Conservation (phyloP, 164 flowering plant species). For the Magnolia kwangsiensis region DNA sequence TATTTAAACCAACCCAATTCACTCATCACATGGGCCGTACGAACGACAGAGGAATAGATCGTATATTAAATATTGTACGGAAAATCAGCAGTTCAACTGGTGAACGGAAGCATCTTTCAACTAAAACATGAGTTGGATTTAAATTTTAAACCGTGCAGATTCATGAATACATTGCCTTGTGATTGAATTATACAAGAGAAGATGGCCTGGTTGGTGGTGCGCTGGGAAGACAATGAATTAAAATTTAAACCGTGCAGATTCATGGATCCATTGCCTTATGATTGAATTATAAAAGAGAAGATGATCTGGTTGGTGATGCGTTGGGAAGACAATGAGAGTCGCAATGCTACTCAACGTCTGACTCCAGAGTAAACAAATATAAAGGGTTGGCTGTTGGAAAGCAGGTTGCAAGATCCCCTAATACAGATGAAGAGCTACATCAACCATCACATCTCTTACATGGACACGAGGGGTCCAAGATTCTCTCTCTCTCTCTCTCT, state of each 20-base stretch:
- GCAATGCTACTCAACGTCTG: background rate
- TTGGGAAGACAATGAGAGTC: background rate
- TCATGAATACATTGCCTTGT: background rate
- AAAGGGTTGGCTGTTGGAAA: background rate
- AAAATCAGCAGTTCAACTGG: too few relatives aligned
- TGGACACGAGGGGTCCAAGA: background rate
- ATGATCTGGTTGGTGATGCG: background rate
- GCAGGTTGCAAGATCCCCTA: background rate
- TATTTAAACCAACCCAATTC: too few relatives aligned
- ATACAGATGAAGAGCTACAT: background rate
- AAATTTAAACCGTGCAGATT: too few relatives aligned
- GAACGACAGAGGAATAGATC: too few relatives aligned
- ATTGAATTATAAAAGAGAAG: background rate
- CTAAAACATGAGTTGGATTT: too few relatives aligned
- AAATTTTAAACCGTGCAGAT: too few relatives aligned
- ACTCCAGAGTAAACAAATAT: background rate
- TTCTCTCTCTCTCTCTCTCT: too few relatives aligned
- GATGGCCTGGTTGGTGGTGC: background rate
- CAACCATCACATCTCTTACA: background rate
- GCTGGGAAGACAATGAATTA: background rate
- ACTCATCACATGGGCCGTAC: too few relatives aligned
- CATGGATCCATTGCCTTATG: background rate
- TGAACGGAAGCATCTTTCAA: too few relatives aligned
- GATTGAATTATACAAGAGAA: background rate
- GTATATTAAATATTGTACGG: too few relatives aligned